A percentile compares a stretch with the other conserved stretches of the same genome.
Evolutionary conservation across 2,329 filamentous ascomycete species (phyloP).

Genomic region (Penicillium carneum): DNA sequence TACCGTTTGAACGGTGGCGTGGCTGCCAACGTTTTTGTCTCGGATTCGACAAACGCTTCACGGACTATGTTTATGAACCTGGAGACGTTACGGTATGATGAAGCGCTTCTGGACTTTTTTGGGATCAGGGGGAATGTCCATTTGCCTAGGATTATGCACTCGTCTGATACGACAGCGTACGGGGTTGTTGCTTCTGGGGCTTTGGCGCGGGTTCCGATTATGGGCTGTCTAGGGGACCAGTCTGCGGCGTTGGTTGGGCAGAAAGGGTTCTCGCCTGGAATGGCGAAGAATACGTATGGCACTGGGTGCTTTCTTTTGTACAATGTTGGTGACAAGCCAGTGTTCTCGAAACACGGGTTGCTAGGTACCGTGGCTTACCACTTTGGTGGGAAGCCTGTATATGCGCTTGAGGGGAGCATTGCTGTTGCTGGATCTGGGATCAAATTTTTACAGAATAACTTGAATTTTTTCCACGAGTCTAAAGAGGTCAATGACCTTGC

Average conservation of each 20-base stretch:
- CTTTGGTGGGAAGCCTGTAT: conserved; percentile 73
- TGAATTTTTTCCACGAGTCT: conserved; percentile 67
- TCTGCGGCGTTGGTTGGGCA: conserved; percentile 85
- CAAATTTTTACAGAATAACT: conserved; percentile 73
- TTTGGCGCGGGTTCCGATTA: conserved; percentile 73
- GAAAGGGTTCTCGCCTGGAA: conserved; percentile 79
- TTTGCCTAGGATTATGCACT: conserved; percentile 80
- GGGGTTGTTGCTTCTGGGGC: conserved; percentile 69
- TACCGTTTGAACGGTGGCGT: conserved; percentile 78
- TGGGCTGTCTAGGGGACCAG: conserved; percentile 84
- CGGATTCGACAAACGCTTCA: conserved; percentile 85
- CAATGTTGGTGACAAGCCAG: conserved; percentile 83
- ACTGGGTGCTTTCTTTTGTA: conserved; percentile 89
- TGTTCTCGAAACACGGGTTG: conserved; percentile 82
- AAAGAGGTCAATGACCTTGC: conserved; percentile 70
- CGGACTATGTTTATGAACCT: conserved; percentile 95
- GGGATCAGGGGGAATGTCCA: conserved; percentile 74
- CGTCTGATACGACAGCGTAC: conserved; percentile 75
- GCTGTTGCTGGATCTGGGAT: conserved; percentile 82
- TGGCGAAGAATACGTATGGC: conserved; percentile 89
- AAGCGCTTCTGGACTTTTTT: conserved; percentile 79
- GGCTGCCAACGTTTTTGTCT: conserved; percentile 74
- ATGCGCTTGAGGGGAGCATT: conserved; percentile 84
- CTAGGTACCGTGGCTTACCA: conserved; percentile 86
- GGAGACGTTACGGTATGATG: conserved; percentile 77